These are phyloP conservation scores for Hypoxylon fragiforme DNA, from an alignment of 495 filamentous ascomycete genomes.

Conservation along the genomic window DNA sequence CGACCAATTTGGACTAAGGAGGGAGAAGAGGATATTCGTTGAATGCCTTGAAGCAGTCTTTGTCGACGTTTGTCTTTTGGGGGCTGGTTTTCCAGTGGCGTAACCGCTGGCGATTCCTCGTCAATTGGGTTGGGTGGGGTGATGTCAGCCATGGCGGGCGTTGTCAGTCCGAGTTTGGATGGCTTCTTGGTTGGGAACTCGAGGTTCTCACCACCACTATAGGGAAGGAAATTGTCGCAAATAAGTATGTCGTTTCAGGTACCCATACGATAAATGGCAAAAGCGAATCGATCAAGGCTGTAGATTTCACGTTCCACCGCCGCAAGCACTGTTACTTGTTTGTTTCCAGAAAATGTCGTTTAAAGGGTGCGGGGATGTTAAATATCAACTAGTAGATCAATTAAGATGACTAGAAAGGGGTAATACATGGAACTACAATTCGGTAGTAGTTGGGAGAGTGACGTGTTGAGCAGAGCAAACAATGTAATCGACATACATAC, in stretches of 20 bases:
- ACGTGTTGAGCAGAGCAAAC: conserved; percentile 4
- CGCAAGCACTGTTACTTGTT: conserved; percentile 3
- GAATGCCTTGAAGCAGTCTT: conserved; percentile 74
- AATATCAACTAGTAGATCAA: conserved; percentile 19
- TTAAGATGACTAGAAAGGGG: conserved; percentile 19
- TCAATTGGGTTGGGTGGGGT: conserved; percentile 20
- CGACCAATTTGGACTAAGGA: conserved; percentile 68
- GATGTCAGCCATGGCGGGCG: conserved; percentile 18
- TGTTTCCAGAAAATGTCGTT: conserved; percentile 15
- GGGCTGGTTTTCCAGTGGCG: conserved; percentile 49
- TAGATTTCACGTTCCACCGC: not conserved
- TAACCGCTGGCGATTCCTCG: conserved; percentile 23
- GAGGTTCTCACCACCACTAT: no score
- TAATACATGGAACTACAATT: conserved; percentile 3
- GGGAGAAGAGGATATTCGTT: conserved; percentile 87
- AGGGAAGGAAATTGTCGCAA: no score
- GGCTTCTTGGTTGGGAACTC: no score
- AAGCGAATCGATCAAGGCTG: not conserved
- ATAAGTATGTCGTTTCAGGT: no score
- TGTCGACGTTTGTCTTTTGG: conserved; percentile 72
- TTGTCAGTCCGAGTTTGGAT: no score
- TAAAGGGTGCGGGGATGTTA: conserved; percentile 16
- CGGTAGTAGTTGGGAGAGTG: conserved; percentile 2
- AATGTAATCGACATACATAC: no score
- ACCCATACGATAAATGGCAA: conserved; percentile 23